Evolutionary conservation across 1,139 yeast species (phyloP), one percentile per base, ranked within the genome.

Genomic region (Diutina siamensis): DNA sequence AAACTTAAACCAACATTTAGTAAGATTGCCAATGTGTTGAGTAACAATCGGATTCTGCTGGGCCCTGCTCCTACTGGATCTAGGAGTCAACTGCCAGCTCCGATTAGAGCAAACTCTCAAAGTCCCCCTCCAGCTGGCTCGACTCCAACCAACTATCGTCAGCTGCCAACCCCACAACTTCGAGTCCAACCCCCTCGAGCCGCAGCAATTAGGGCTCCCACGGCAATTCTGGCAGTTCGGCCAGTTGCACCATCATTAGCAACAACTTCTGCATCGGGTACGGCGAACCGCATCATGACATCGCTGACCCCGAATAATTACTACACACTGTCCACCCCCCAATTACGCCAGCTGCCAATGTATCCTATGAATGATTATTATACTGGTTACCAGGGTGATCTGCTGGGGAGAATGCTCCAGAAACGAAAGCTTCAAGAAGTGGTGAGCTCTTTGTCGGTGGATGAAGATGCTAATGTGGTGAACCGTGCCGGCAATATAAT

Each of bases 381-480:
- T 17, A n/a, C 32, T 17, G 33, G 33, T 7, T 38, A 38, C n/a
- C 42, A 38, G 15, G 32, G 32, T 1, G 42, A 38, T 17, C 21
- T 17, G 42, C 42, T 38, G 42, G 95, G 89, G 48, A 71, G 96
- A 25, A 94, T 89, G 3, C 70, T 92, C 55, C 84, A 94, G 31
- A 92, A 92, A 61, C 72, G 98, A 46, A 92, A 92, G 58, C 69
- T 92, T 50, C 74, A 85, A 47, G 98, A 92, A 58, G 69, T 92
- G 50, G 94, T 92, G 8, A 79, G 80, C 53, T 77, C 85, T 3
- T 85, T 88, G 4, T 87, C 89, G 5, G 77, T 82, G 3, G 89
- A 84, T 59, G 88, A 84, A 61, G 94, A 86, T 55, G n/a, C 28
- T 15, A 38, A 38, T 17, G 28, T 25, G 12, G 28, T 38, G 3